Percentiles rank a stretch among this genome's conserved stretches.
Conservation (phyloP, 768 basidiomycete species). For the Tylopilus subfusipes region DNA sequence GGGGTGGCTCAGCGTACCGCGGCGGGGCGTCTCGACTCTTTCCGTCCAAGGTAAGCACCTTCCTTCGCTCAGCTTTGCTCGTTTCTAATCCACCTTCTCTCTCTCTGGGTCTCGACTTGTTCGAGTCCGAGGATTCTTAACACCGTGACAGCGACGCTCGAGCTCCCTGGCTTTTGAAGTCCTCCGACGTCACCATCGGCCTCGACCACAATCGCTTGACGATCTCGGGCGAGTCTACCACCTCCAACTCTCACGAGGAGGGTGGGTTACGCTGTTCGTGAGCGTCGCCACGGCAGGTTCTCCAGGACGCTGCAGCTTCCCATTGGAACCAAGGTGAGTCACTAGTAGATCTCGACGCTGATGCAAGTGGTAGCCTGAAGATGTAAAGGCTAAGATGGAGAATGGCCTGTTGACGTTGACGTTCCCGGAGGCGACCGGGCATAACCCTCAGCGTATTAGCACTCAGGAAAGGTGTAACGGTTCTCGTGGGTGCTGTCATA, state of each 20-base stretch:
- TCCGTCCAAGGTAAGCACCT: slow-evolving; percentile 16
- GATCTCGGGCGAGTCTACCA: slow-evolving; percentile 43
- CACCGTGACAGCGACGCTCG: slow-evolving; percentile 53
- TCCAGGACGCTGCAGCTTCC: slow-evolving; percentile 43
- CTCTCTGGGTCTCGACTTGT: slow-evolving; percentile 45
- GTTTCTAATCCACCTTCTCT: not conserved
- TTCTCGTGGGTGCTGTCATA: not conserved
- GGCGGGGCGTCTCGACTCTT: not conserved
- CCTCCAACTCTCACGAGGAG: slow-evolving; percentile 34
- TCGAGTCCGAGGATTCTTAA: slow-evolving; percentile 42
- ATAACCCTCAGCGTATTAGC: slow-evolving; percentile 39
- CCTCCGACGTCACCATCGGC: slow-evolving; percentile 46
- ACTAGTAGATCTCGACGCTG: not conserved
- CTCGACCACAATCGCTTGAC: slow-evolving; percentile 40
- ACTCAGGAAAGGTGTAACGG: not conserved
- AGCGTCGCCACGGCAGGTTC: slow-evolving; percentile 43
- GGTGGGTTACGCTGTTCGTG: slow-evolving; percentile 40
- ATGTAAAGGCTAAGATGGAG: too few relatives aligned
- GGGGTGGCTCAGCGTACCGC: not conserved
- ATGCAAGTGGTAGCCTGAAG: slow-evolving; percentile 26
- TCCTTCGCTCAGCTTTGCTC: not conserved
- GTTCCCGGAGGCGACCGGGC: slow-evolving; percentile 43
- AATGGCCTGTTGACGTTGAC: slow-evolving; percentile 43
- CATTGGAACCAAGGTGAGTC: slow-evolving; percentile 39
- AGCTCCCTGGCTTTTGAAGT: slow-evolving; percentile 48